Conservation (phyloP, 1,284 basidiomycete genomes). For the Ceratobasidium papillatum region DNA sequence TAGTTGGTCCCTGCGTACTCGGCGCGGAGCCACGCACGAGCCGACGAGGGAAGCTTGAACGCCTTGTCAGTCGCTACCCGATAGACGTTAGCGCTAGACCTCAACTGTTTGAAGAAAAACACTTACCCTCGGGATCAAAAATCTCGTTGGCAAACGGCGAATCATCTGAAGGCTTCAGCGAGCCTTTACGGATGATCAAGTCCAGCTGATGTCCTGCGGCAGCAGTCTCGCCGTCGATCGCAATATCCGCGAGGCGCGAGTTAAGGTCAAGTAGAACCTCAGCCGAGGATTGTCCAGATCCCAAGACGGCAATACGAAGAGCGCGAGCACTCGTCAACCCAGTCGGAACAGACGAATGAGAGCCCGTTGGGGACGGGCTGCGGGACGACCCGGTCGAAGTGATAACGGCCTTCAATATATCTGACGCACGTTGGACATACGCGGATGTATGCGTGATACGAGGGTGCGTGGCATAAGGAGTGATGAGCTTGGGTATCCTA, state of each 20-base stretch:
- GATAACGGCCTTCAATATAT: conserved; percentile 25
- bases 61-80: conserved; percentile 51
- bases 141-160: conserved; percentile 68
- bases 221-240: conserved; percentile 52
- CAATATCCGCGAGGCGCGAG: conserved; percentile 49
- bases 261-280: conserved; percentile 61
- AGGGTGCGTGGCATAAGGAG: conserved; percentile 49
- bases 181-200: conserved; percentile 64
- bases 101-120: background rate
- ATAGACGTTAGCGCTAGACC: conserved; percentile 30
- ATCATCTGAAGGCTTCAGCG: conserved; percentile 65
- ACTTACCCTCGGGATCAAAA: conserved; percentile 63
- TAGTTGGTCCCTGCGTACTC: conserved; percentile 67
- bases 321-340: conserved; percentile 30
- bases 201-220: conserved; percentile 57
- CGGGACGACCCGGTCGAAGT: conserved; percentile 27
- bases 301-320: conserved; percentile 61
- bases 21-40: conserved; percentile 53
- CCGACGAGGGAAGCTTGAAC: conserved; percentile 55
- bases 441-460: conserved; percentile 58
- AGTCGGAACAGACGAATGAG: background rate
- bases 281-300: conserved; percentile 64
- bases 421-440: conserved; percentile 50
- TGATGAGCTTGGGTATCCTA: conserved; percentile 56
- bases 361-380: conserved; percentile 6